These are phyloP conservation scores for Piper betle DNA, from an alignment of 164 flowering plant species.

Conservation along the genomic window DNA sequence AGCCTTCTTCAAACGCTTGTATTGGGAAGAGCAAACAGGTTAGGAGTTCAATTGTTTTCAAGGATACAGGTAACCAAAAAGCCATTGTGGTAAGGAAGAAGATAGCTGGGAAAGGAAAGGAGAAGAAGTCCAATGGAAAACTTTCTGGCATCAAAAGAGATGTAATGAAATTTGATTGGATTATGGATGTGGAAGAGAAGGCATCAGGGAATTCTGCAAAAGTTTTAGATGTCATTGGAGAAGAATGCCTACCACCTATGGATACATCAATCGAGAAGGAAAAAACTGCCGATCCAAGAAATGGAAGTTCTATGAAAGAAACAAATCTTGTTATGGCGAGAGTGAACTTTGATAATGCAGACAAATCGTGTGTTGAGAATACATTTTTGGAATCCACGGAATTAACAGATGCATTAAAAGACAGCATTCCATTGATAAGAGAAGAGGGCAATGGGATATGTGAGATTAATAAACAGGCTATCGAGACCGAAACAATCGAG, in stretches of 20 bases:
- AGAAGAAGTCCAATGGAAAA: not conserved
- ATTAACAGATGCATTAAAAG: not conserved
- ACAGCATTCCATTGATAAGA: not conserved
- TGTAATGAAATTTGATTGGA: not conserved
- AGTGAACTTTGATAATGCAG: not conserved
- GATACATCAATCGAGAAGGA: not conserved
- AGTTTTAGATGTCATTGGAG: not conserved
- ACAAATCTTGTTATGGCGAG: not conserved
- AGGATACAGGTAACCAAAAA: conserved; percentile 1
- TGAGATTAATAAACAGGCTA: not conserved
- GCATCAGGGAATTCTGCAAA: not conserved
- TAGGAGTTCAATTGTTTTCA: conserved; percentile 10
- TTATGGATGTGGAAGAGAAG: not conserved
- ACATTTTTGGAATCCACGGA: not conserved
- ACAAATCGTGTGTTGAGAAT: not conserved
- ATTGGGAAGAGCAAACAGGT: conserved; percentile 13
- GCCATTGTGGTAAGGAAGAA: conserved; percentile 9
- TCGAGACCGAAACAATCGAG: conserved; percentile 12
- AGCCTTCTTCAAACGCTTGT: conserved; percentile 14
- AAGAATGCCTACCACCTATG: conserved; percentile 5
- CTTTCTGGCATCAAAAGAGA: not conserved
- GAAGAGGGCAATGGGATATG: too few species aligned
- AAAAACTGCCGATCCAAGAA: not conserved
- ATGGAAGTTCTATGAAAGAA: not conserved
- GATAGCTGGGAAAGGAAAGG: conserved; percentile 10